Percentiles rank a stretch among this genome's conserved stretches.
These are phyloP conservation scores for Citrus cavaleriei DNA, from an alignment of 345 rosid genomes.

Conservation along the genomic window DNA sequence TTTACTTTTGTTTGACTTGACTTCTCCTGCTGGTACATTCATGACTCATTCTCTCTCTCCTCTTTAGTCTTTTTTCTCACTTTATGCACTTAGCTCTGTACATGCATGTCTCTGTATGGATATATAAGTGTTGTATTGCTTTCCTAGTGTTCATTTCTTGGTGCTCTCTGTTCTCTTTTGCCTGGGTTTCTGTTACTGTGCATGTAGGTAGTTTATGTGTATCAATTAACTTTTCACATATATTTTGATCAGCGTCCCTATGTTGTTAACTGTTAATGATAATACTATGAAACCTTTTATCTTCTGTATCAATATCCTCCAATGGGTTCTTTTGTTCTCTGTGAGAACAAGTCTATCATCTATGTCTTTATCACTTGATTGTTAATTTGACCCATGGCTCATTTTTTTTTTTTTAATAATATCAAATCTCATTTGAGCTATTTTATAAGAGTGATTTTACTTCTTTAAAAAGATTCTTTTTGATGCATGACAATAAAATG, in stretches of 20 bases:
- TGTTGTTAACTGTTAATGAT: background rate
- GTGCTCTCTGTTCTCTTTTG: background rate
- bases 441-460: background rate
- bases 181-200: background rate
- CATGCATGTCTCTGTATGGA: background rate
- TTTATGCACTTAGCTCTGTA: background rate
- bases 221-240: background rate
- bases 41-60: background rate
- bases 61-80: background rate
- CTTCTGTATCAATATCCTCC: background rate
- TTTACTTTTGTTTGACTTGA: constrained; percentile 26
- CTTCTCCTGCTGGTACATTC: constrained; percentile 21
- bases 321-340: background rate
- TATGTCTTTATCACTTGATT: too few relatives aligned
- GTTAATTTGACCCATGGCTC: too few relatives aligned
- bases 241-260: background rate
- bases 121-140: background rate
- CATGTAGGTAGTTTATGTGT: background rate
- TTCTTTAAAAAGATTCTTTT: background rate
- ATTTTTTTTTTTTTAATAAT: background rate
- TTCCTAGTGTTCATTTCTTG: background rate
- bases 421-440: background rate
- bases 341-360: background rate
- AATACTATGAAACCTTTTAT: background rate
- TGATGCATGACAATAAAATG: background rate